These are phyloP conservation scores for Lachancea fermentati DNA, from an alignment of 805 yeast species.

Conservation along the genomic window DNA sequence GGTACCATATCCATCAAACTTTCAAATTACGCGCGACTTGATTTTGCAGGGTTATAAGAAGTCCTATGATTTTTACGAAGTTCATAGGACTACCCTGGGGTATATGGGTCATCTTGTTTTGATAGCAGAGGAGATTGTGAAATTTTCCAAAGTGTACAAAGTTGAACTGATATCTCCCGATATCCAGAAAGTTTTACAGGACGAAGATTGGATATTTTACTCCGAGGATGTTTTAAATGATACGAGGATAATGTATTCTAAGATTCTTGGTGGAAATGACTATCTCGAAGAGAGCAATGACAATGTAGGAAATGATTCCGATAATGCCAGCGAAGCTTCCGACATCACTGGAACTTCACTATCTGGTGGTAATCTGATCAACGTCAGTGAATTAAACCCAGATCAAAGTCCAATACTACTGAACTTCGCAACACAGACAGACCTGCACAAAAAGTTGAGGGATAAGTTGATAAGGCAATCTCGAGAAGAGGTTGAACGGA, in stretches of 20 bases:
- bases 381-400: constrained; percentile 19
- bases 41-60: constrained; percentile 57
- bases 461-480: constrained; percentile 23
- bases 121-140: constrained; percentile 93
- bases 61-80: constrained; percentile 55
- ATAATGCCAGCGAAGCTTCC: constrained; percentile 3
- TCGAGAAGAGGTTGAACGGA: constrained; percentile 24
- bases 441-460: constrained; percentile 27
- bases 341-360: not conserved
- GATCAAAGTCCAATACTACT: constrained; percentile 7
- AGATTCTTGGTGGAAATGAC: constrained; percentile 33
- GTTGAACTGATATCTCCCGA: constrained; percentile 31
- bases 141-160: constrained; percentile 50
- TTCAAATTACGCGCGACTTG: constrained; percentile 51
- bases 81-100: constrained; percentile 67
- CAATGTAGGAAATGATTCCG: not conserved
- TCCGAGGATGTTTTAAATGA: constrained; percentile 28
- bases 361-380: constrained; percentile 16
- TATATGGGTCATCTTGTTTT: constrained; percentile 96
- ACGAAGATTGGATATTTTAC: constrained; percentile 25
- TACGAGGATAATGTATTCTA: constrained; percentile 33
- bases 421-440: constrained; percentile 24
- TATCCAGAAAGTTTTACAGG: constrained; percentile 20
- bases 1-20: constrained; percentile 41
- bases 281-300: constrained; percentile 22